A percentile compares a stretch with the other conserved stretches of the same genome.
phyloP scores from a whole-genome alignment of 495 filamentous ascomycete genomes.

The Apiosordaria backusii region DNA sequence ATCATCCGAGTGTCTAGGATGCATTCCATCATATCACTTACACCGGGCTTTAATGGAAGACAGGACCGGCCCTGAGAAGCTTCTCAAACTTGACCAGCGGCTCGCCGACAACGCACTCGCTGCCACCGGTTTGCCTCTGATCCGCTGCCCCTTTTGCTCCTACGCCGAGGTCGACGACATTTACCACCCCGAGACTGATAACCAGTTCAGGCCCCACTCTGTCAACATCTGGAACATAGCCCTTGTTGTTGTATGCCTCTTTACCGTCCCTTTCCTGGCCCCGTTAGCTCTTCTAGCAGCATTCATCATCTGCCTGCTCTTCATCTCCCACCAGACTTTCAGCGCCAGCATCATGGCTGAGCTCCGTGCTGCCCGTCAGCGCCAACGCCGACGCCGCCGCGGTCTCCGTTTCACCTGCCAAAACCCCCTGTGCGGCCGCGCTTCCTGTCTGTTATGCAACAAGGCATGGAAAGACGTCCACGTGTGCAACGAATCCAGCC shows the following conservation, averaged over 20 bases:
- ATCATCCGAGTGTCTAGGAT: conserved; percentile 65
- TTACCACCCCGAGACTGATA: conserved; percentile 53
- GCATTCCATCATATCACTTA: conserved; percentile 64
- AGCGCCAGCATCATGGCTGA: conserved; percentile 37
- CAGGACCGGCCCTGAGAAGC: conserved; percentile 63
- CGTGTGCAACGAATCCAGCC: conserved; percentile 77
- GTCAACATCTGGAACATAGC: conserved; percentile 44
- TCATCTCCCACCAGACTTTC: conserved; percentile 35
- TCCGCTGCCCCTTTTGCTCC: conserved; percentile 84
- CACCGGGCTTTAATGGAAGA: conserved; percentile 64
- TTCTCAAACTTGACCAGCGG: conserved; percentile 70
- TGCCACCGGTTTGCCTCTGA: conserved; percentile 66
- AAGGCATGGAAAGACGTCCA: conserved; percentile 65
- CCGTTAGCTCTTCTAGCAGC: conserved; percentile 41
- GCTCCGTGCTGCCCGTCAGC: conserved; percentile 54
- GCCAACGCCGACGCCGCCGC: conserved; percentile 58
- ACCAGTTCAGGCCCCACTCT: conserved; percentile 49
- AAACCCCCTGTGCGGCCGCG: conserved; percentile 58
- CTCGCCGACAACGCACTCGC: conserved; percentile 68
- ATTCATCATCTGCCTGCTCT: conserved; percentile 31
- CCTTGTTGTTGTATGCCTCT: conserved; percentile 39
- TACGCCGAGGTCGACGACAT: conserved; percentile 87
- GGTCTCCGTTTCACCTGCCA: conserved; percentile 72
- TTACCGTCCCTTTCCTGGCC: conserved; percentile 52
- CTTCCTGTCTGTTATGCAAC: conserved; percentile 74